Conservation (phyloP, 495 filamentous ascomycete species). For the Melanomma pulvis-pyrius region DNA sequence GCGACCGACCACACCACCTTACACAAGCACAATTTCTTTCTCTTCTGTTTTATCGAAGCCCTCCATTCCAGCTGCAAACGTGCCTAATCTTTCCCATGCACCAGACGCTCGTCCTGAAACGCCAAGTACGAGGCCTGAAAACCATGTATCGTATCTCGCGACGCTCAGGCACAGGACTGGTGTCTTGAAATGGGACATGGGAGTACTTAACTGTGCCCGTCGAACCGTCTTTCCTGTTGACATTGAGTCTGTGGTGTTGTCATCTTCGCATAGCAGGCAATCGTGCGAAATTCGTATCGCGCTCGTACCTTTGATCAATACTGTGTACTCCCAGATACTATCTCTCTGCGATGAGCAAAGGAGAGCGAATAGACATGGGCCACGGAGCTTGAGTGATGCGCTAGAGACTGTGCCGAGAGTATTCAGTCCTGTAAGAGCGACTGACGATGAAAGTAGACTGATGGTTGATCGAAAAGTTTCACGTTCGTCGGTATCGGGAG, state of each 20-base stretch:
- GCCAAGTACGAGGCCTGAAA: constrained; percentile 25
- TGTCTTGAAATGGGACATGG: constrained; percentile 1
- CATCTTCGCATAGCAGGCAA: constrained; percentile 7
- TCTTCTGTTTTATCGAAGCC: constrained; percentile 11
- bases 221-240: not conserved
- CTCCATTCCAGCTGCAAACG: constrained; percentile 23
- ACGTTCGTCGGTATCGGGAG: constrained; percentile 14
- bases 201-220: not conserved
- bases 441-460: constrained; percentile 5
- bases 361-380: constrained; percentile 10
- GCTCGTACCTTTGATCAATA: constrained; percentile 26
- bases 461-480: constrained; percentile 8
- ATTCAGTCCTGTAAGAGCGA: constrained; percentile 18
- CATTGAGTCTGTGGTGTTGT: not conserved
- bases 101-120: not conserved
- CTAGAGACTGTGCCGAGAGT: constrained; percentile 14
- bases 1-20: not conserved
- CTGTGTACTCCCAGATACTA: constrained; percentile 6
- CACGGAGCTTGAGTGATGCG: constrained; percentile 13
- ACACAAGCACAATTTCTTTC: constrained; percentile 2
- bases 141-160: constrained; percentile 16
- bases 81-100: constrained; percentile 16
- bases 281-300: constrained; percentile 19
- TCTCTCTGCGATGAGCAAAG: constrained; percentile 15
- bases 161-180: constrained; percentile 16